Percentiles rank a stretch among this genome's conserved stretches.
Conservation (phyloP, 2,329 filamentous ascomycete genomes). For the Hypoxylon sp. region DNA sequence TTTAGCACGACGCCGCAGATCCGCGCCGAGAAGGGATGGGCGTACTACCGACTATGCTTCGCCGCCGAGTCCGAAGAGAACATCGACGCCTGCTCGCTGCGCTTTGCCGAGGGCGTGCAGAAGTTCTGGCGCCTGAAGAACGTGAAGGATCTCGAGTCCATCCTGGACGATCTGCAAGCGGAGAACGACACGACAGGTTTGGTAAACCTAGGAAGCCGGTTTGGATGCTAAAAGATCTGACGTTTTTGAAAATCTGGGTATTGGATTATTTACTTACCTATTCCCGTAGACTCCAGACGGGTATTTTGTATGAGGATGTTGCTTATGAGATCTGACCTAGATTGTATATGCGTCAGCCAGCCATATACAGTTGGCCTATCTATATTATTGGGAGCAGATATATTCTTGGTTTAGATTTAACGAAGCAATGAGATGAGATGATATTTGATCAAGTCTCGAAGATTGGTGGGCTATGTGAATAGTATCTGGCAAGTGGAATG, state of each 20-base stretch:
- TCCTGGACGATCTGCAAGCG: constrained; percentile 53
- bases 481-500: too few species aligned
- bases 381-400: too few species aligned
- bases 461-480: too few species aligned
- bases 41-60: constrained; percentile 82
- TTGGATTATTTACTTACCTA: too few species aligned
- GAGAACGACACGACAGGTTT: constrained; percentile 37
- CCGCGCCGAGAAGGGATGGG: constrained; percentile 67
- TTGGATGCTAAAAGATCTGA: constrained; percentile 44
- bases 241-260: too few species aligned
- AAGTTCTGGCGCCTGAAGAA: constrained; percentile 81
- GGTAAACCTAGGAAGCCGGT: constrained; percentile 35
- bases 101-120: constrained; percentile 73
- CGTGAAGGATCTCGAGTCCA: constrained; percentile 69
- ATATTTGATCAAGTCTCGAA: background rate
- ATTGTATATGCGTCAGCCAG: constrained; percentile 2
- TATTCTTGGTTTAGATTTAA: constrained; percentile 12
- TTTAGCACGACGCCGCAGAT: constrained; percentile 75
- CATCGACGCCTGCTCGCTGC: constrained; percentile 66
- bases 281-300: constrained; percentile 1
- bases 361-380: too few species aligned
- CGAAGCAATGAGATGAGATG: background rate
- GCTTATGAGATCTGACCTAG: background rate
- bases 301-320: background rate
- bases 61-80: constrained; percentile 80